Base-by-base conservation (phyloP, 2,329 filamentous ascomycete species). In the Diaporthe caulivora region DNA sequence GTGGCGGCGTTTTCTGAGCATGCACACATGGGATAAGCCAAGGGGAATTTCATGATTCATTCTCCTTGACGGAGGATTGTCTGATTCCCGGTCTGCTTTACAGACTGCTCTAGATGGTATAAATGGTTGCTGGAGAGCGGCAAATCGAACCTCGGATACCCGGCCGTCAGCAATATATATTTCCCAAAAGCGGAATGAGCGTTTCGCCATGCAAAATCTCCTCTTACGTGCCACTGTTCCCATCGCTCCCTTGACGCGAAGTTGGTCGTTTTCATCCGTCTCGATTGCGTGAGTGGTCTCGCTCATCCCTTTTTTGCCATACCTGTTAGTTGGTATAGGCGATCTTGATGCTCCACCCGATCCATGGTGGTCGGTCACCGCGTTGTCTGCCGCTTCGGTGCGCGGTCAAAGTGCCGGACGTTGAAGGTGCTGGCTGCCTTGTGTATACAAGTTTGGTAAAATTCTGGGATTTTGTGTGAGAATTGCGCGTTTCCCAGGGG, bases 1-100 rank as follows among this genome's bases (percentile, higher is more conserved):
- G 97, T 1, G 97, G 97, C n/a, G 97, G 95, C 55, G 96, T 98
- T 77, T 93, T 93, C 78, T 92, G 73, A 82, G n/a, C 8, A 53
- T 9, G 17, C 24, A 29, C 26, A 29, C 44, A 31, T 26, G 47
- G 4, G 34, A 11, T 51, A 21, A 18, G 40, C 21, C 21, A 11
- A 2, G 21, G 15, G 26, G 26, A 49, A 11, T 10, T 17, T 13
- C 37, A 44, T 9, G 18, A 26, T 31, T 44, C 31, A 17, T 24
- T 42, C 24, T 44, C 9, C 34, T n/a, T n/a, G n/a, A n/a, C n/a
- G n/a, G n/a, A n/a, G n/a, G n/a, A 67, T 29, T 21, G 51, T 58
- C 67, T 24, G 29, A 53, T 53, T 13, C 47, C n/a, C 15, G 37
- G 24, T 58, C 51, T 44, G 44, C 0, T 15, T 53, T 53, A 17